These are phyloP conservation scores for Pseudozyma sp. DNA, from an alignment of 1,284 basidiomycete genomes.

Conservation along the genomic window DNA sequence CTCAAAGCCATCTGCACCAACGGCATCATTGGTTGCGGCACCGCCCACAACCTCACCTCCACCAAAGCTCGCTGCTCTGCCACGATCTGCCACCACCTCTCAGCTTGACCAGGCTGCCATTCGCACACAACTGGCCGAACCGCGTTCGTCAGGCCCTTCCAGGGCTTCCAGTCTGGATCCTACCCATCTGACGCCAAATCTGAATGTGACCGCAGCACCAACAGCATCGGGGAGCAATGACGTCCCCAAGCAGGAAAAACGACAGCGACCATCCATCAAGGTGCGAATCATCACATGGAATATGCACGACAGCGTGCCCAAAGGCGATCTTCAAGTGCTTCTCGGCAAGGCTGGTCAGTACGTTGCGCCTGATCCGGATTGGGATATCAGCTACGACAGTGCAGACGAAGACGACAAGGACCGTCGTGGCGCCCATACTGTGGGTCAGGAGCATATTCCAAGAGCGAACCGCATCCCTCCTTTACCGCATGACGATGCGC, in stretches of 20 bases:
- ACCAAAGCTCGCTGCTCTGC: conserved; percentile 20
- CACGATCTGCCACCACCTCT: conserved; percentile 28
- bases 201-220: not conserved
- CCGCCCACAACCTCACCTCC: conserved; percentile 13
- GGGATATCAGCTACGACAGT: conserved; percentile 53
- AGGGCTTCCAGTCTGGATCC: conserved; percentile 42
- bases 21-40: not conserved
- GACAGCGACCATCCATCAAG: conserved; percentile 69
- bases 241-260: not conserved
- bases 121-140: conserved; percentile 5
- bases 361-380: conserved; percentile 65
- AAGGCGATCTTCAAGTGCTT: conserved; percentile 82
- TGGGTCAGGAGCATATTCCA: conserved; percentile 54
- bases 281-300: conserved; percentile 73
- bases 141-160: conserved; percentile 18
- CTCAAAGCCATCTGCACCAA: not conserved
- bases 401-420: conserved; percentile 27
- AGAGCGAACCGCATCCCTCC: conserved; percentile 60
- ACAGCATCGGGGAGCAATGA: not conserved
- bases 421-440: conserved; percentile 41
- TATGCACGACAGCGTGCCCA: conserved; percentile 71
- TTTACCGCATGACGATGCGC: conserved; percentile 68
- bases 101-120: conserved; percentile 13
- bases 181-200: conserved; percentile 16
- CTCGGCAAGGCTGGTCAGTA: conserved; percentile 77